Evolutionary conservation across 2,329 filamentous ascomycete genomes (phyloP).

Genomic region (Penicillium sp.): DNA sequence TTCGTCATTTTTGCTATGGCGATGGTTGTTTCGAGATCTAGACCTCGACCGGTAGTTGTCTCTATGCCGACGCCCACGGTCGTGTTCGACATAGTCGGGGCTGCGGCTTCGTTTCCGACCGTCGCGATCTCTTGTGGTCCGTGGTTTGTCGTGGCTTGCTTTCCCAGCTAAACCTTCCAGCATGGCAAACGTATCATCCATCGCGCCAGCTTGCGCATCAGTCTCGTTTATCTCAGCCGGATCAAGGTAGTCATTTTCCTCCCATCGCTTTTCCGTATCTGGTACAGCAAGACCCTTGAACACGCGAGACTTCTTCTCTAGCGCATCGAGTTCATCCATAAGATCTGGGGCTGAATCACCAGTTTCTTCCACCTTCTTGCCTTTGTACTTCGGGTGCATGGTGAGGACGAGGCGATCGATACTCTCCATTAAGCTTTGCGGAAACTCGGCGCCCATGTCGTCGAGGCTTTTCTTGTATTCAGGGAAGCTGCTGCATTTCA

Average conservation of each 20-base stretch:
- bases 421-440: slow-evolving; percentile 81
- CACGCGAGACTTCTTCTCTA: slow-evolving; percentile 75
- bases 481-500: slow-evolving; percentile 63
- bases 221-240: slow-evolving; percentile 31
- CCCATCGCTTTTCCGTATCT: slow-evolving; percentile 63
- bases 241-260: slow-evolving; percentile 48
- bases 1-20: slow-evolving; percentile 45
- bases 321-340: slow-evolving; percentile 42
- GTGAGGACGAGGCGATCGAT: slow-evolving; percentile 83
- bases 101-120: slow-evolving; percentile 56
- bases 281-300: slow-evolving; percentile 88
- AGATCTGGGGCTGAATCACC: slow-evolving; percentile 38
- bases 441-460: slow-evolving; percentile 77
- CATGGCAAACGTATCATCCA: slow-evolving; percentile 90
- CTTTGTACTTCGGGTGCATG: slow-evolving; percentile 87
- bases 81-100: slow-evolving; percentile 50
- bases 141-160: slow-evolving; percentile 42
- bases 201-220: slow-evolving; percentile 58
- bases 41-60: slow-evolving; percentile 51
- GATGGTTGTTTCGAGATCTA: slow-evolving; percentile 46
- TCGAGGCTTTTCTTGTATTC: slow-evolving; percentile 76
- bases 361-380: slow-evolving; percentile 42
- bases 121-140: slow-evolving; percentile 30
- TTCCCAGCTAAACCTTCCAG: slow-evolving; percentile 81
- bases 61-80: slow-evolving; percentile 46